Evolutionary conservation across 345 rosid genomes (phyloP).

Genomic region (Isatis tinctoria): DNA sequence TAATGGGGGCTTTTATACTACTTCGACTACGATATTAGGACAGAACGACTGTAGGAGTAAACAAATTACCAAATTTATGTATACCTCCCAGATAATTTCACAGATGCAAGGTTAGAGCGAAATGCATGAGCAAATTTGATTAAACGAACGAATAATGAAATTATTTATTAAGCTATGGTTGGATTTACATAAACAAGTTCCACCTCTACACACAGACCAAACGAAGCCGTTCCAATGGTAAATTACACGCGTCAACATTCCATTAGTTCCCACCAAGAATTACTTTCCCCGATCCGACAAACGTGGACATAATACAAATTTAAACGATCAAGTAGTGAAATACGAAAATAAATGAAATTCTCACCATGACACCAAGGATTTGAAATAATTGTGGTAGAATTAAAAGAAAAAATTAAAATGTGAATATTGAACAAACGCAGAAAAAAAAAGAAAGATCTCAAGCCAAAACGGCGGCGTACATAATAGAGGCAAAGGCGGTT

Average conservation of each 20-base stretch:
- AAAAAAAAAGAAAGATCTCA: neutral
- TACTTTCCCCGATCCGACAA: conserved; percentile 7
- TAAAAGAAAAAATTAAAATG: neutral
- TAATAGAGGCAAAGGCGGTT: conserved; percentile 47
- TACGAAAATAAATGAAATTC: conserved; percentile 26
- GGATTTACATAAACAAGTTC: conserved; percentile 19
- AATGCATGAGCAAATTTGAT: neutral
- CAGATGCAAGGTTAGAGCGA: neutral
- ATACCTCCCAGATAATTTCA: too few species aligned
- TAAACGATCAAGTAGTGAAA: conserved; percentile 8
- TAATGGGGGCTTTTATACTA: neutral
- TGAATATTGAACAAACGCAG: neutral
- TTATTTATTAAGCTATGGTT: conserved; percentile 4
- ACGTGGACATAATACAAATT: neutral
- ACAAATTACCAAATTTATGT: too few species aligned
- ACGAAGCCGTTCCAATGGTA: neutral
- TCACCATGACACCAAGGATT: conserved; percentile 22
- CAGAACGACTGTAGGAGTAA: too few species aligned
- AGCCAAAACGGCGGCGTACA: conserved; percentile 45
- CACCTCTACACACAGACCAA: conserved; percentile 7
- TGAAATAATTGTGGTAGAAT: conserved; percentile 13
- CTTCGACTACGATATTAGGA: too few species aligned
- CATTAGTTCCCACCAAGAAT: conserved; percentile 12
- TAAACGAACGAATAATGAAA: conserved; percentile 2
- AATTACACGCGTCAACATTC: conserved; percentile 24